phyloP scores from a whole-genome alignment of 768 basidiomycete species.

The Dioszegia crocea region DNA sequence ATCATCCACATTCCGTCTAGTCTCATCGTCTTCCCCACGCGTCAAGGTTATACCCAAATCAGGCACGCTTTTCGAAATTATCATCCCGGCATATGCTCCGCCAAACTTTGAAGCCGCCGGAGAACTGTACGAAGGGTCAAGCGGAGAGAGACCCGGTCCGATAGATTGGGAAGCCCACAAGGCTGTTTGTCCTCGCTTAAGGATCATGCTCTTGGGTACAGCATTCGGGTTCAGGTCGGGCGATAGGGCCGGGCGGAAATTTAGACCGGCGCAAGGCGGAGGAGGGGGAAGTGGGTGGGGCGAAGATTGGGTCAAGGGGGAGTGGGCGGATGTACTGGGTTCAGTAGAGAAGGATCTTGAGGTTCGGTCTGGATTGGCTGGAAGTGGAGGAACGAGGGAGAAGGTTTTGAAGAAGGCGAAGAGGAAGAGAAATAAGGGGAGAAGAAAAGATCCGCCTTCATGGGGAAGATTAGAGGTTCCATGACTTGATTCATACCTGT shows the following conservation, averaged over 20 bases:
- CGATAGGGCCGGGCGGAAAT: conserved; percentile 47
- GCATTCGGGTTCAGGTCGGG: conserved; percentile 34
- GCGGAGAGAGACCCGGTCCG: neutral
- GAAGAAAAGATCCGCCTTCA: conserved; percentile 41
- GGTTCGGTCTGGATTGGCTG: neutral
- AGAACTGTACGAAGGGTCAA: neutral
- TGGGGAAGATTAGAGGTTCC: conserved; percentile 21
- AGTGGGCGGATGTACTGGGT: conserved; percentile 23
- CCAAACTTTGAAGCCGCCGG: neutral
- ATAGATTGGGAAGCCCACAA: conserved; percentile 19
- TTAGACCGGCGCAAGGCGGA: conserved; percentile 30
- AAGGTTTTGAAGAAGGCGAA: conserved; percentile 4
- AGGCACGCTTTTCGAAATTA: conserved; percentile 34
- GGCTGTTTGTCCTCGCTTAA: conserved; percentile 23
- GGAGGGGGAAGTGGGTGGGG: conserved; percentile 44
- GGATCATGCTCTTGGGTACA: conserved; percentile 37
- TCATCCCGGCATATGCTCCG: conserved; percentile 41
- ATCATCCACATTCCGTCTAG: conserved; percentile 39
- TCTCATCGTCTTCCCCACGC: conserved; percentile 12
- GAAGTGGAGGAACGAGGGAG: neutral
- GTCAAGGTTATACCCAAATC: conserved; percentile 42
- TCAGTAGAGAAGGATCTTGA: conserved; percentile 4
- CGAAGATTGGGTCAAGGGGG: conserved; percentile 37
- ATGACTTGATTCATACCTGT: neutral
- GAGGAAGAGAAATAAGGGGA: conserved; percentile 25